Evolutionary conservation across 2,329 filamentous ascomycete genomes (phyloP).

Genomic region (Erysiphe neolycopersici): DNA sequence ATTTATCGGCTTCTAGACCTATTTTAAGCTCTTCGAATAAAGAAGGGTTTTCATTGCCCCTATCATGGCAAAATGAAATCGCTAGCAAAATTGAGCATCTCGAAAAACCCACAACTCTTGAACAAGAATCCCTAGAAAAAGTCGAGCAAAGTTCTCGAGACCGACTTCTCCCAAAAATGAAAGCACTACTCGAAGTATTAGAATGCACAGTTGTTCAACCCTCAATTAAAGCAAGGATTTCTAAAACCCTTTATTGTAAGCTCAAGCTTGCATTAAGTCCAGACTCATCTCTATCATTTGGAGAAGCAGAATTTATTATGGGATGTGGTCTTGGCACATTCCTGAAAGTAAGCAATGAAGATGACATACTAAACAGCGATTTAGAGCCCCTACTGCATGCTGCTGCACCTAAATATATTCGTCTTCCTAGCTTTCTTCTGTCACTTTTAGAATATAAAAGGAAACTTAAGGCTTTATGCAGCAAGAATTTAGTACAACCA

Average conservation of each 20-base stretch:
- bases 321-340: slow-evolving; percentile 52
- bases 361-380: slow-evolving; percentile 28
- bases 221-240: slow-evolving; percentile 37
- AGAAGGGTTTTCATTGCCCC: slow-evolving; percentile 29
- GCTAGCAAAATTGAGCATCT: slow-evolving; percentile 39
- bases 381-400: slow-evolving; percentile 40
- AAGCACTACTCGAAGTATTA: slow-evolving; percentile 36
- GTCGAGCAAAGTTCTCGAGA: slow-evolving; percentile 36
- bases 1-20: slow-evolving; percentile 28
- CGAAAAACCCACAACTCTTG: slow-evolving; percentile 27
- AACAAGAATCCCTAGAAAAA: slow-evolving; percentile 22
- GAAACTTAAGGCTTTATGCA: slow-evolving; percentile 7
- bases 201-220: slow-evolving; percentile 35
- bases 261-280: slow-evolving; percentile 36
- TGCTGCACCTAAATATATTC: slow-evolving; percentile 37
- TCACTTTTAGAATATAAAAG: slow-evolving; percentile 30
- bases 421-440: slow-evolving; percentile 37
- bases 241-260: slow-evolving; percentile 36
- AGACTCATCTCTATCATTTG: slow-evolving; percentile 28
- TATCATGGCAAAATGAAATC: slow-evolving; percentile 48
- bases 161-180: slow-evolving; percentile 38
- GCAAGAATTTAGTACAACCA: slow-evolving; percentile 1
- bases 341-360: slow-evolving; percentile 32
- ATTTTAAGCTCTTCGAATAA: slow-evolving; percentile 23
- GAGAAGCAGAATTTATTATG: slow-evolving; percentile 44